Base-by-base conservation (phyloP, 2,329 filamentous ascomycete genomes). In the Ophiostoma sp. region DNA sequence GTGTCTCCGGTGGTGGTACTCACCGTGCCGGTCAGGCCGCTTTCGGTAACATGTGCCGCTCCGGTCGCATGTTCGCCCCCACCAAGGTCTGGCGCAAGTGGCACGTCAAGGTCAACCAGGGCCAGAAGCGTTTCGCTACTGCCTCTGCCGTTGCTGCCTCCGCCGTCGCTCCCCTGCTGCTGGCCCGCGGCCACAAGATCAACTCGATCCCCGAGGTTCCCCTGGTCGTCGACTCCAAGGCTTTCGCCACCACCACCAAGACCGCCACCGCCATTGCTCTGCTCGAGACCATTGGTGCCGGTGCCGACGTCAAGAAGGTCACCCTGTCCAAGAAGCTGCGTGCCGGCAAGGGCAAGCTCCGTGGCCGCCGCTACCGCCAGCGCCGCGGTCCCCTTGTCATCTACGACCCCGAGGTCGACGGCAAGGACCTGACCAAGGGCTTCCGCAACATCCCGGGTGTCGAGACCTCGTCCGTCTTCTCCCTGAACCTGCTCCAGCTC, bases 31-130 rank as follows among this genome's bases (percentile, higher is more conserved):
- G 95, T 87, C 95, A 99, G 87, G 95, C 95, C 83, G 95, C 95
- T 77, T 99, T 98, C 84, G 95, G 95, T 92, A 99, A 99, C 91
- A 93, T 94, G 93, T 99, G 95, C 87, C 93, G 95, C 82, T 97
- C 94, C 81, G 95, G 96, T 87, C 95, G 95, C 85, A 99, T 99
- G 95, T 99, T 99, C 85, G 95, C 95, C 76, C 95, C 95, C 76
- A 99, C 95, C 84, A 99, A 99, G 90, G 91, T 97, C 85, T 99
- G 95, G 96, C 89, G 95, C 82, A 97, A 97, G 87, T 99, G 95
- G 96, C 95, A 99, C 88, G 88, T 97, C 87, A 98, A 98, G 93
- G 88, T 99, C 89, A 97, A 96, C 88, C 88, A 96, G 83, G 91
- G 91, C 83, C 95, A 99, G 89, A 97, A 95, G 92, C 95, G 95